phyloP scores from a whole-genome alignment of 805 yeast species.

The Middelhovenomyces tepae region DNA sequence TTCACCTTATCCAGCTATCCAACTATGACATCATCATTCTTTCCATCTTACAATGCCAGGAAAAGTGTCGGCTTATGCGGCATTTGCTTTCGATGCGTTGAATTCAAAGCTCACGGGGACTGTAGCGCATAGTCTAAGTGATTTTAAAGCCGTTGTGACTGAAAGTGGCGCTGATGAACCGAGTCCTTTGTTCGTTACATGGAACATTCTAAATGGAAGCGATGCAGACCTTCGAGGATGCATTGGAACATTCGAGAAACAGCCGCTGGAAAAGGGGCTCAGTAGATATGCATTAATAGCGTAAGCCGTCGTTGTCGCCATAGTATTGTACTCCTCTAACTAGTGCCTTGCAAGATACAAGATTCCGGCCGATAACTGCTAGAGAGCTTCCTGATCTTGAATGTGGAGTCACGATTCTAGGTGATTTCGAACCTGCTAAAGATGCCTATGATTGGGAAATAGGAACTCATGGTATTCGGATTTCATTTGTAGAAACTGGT shows the following conservation, averaged over 20 bases:
- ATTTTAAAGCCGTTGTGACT: conserved; percentile 10
- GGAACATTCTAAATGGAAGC: conserved; percentile 39
- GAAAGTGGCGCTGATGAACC: conserved; percentile 8
- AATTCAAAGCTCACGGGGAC: conserved; percentile 22
- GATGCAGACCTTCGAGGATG: conserved; percentile 65
- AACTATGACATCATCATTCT: too few species aligned
- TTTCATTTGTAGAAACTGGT: conserved; percentile 39
- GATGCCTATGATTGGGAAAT: conserved; percentile 66
- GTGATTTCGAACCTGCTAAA: conserved; percentile 43
- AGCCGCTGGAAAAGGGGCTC: conserved; percentile 47
- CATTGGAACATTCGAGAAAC: conserved; percentile 74
- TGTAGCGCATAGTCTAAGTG: conserved; percentile 8
- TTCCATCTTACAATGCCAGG: too few species aligned
- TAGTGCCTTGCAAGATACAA: conserved; percentile 64
- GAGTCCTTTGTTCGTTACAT: conserved; percentile 78
- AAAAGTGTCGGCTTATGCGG: conserved; percentile 33
- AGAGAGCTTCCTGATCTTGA: conserved; percentile 46
- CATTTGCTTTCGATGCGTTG: conserved; percentile 34
- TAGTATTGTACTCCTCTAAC: conserved; percentile 9
- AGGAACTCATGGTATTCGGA: conserved; percentile 74
- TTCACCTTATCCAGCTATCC: too few species aligned
- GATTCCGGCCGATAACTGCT: conserved; percentile 58
- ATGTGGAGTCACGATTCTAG: conserved; percentile 57
- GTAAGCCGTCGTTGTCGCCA: conserved; percentile 16
- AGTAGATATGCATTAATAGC: conserved; percentile 53